Percentiles rank a stretch among this genome's conserved stretches.
phyloP scores from a whole-genome alignment of 2,329 filamentous ascomycete species.

The Fonsecaea monophora region DNA sequence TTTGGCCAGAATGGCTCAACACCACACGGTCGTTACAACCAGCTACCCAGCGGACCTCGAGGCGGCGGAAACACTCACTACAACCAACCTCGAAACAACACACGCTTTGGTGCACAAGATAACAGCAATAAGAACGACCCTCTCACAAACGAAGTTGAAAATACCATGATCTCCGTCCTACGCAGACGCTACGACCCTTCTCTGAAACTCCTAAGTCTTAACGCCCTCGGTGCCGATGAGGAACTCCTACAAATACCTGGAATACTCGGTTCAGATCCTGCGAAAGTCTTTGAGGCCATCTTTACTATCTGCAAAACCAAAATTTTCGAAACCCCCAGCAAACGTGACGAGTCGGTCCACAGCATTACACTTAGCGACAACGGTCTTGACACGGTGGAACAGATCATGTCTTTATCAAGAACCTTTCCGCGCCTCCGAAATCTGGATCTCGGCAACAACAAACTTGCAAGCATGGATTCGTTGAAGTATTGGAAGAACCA shows the following conservation, averaged over 20 bases:
- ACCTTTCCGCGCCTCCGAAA: slow-evolving; percentile 87
- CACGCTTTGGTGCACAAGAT: slow-evolving; percentile 3
- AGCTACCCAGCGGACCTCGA: slow-evolving; percentile 29
- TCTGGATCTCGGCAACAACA: slow-evolving; percentile 86
- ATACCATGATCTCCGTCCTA: slow-evolving; percentile 61
- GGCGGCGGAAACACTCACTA: slow-evolving; percentile 10
- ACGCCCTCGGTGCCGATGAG: slow-evolving; percentile 74
- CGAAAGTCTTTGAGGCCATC: slow-evolving; percentile 89
- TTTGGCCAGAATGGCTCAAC: slow-evolving; percentile 24
- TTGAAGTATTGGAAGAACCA: slow-evolving; percentile 79
- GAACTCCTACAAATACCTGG: slow-evolving; percentile 43
- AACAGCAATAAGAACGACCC: slow-evolving; percentile 17
- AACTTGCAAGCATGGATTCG: slow-evolving; percentile 70
- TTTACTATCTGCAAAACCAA: slow-evolving; percentile 83
- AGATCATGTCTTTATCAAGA: slow-evolving; percentile 75
- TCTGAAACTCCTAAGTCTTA: slow-evolving; percentile 81
- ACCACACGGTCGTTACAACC: slow-evolving; percentile 8
- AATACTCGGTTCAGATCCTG: slow-evolving; percentile 54
- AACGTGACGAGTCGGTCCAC: slow-evolving; percentile 77
- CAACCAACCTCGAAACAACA: slow-evolving; percentile 18
- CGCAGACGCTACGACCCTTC: slow-evolving; percentile 73
- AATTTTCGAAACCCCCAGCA: slow-evolving; percentile 70
- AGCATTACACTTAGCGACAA: slow-evolving; percentile 86
- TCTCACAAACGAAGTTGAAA: slow-evolving; percentile 46
- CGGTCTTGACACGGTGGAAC: slow-evolving; percentile 72